Evolutionary conservation across 2,329 filamentous ascomycete species (phyloP), one percentile per base, ranked within the genome.

Genomic region (Talaromyces piceae): DNA sequence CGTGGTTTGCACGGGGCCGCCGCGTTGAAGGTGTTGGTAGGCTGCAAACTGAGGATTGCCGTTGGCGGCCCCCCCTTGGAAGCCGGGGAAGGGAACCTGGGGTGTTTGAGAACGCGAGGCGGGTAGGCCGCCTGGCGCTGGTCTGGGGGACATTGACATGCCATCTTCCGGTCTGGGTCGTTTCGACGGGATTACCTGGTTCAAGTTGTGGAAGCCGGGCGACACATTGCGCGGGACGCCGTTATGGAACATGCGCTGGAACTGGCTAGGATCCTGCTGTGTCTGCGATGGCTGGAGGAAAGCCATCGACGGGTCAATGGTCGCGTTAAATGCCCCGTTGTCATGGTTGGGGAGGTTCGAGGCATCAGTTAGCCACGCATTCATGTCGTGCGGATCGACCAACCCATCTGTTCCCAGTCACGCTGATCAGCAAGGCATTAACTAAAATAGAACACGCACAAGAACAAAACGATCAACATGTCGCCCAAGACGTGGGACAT

Each of bases 51-150:
- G 80, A 64, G 80, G 81, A 62, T 78, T 79, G 45, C 77, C 76
- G 67, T 84, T 83, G 56, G 75, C 73, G 61, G 79, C 80, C 54
- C n/a, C n/a, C n/a, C 77, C 79, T 64, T 84, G 87, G 67, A 85
- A 91, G 58, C 82, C 82, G 25, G 84, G 76, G 61, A 84, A 91
- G 48, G 79, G 78, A 56, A 83, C 79, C 65, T 91, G 88, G 28
- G 91, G 91, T 26, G 91, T 97, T 66, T 95, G 91, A 61, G 91
- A 91, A 70, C 91, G 88, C 71, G 91, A 94, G 22, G 82, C 83
- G 45, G 88, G 86, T 26, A 89, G 71, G 72, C 87, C 87, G 57
- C 81, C 82, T 4, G 85, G 80, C 51, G 85, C 83, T 64, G 85
- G 87, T 63, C 84, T 80, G 49, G 91, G 90, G 27, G 90, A 94